Conservation (phyloP, 2,329 filamentous ascomycete genomes). For the Fusarium buxicola region DNA sequence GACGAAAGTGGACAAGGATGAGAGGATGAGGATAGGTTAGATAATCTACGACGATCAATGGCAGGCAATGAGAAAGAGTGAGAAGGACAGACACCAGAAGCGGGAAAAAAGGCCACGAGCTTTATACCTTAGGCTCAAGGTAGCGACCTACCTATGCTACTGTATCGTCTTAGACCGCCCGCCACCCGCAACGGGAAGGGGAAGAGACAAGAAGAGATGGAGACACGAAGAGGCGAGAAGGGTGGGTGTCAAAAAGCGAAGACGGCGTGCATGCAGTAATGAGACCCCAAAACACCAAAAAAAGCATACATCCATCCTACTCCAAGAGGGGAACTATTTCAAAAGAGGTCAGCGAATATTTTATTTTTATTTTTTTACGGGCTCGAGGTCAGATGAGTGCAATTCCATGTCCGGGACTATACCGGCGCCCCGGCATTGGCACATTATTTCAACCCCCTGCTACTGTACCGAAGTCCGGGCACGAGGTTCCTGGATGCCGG, state of each 20-base stretch:
- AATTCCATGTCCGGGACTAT: constrained; percentile 31
- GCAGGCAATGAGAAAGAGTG: constrained; percentile 1
- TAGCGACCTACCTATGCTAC: too few species aligned
- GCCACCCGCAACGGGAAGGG: constrained; percentile 33
- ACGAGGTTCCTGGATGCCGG: not conserved
- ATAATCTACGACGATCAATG: constrained; percentile 12
- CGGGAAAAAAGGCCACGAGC: constrained; percentile 4
- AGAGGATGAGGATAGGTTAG: not conserved
- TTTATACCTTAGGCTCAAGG: constrained; percentile 11
- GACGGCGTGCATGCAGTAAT: constrained; percentile 36
- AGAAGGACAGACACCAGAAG: not conserved
- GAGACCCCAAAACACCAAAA: constrained; percentile 2
- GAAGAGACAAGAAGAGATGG: constrained; percentile 19
- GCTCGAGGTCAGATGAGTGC: constrained; percentile 35
- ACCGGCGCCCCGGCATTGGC: constrained; percentile 14
- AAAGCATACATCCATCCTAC: not conserved
- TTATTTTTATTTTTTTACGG: not conserved
- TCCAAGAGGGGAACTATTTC: constrained; percentile 7
- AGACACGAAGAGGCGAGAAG: constrained; percentile 16
- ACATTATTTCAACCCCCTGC: constrained; percentile 1
- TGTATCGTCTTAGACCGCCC: constrained; percentile 39
- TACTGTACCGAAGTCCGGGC: too few species aligned
- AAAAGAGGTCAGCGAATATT: not conserved
- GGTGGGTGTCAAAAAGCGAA: constrained; percentile 28
- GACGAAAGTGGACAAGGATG: not conserved